Percentiles rank a stretch among this genome's conserved stretches.
Evolutionary conservation across 345 rosid genomes (phyloP).

Genomic region (Populus simonii): DNA sequence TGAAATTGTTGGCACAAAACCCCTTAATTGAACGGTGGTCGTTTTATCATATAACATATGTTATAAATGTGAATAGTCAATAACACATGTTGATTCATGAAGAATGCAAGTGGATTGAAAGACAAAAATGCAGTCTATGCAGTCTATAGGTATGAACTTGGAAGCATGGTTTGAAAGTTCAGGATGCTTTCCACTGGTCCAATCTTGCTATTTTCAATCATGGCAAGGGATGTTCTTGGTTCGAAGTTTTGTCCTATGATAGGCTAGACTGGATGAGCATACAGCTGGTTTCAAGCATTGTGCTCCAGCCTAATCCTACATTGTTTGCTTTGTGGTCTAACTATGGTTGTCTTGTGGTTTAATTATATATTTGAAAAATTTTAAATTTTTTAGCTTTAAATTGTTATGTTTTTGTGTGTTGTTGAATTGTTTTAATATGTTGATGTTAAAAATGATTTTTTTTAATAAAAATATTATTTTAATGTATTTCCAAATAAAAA

Average conservation of each 20-base stretch:
- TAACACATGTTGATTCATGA: background rate
- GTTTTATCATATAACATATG: background rate
- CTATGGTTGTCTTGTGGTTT: background rate
- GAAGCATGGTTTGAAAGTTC: background rate
- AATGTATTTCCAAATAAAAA: too few species aligned
- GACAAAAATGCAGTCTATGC: background rate
- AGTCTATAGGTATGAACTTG: background rate
- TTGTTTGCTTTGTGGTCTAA: background rate
- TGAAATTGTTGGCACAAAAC: too few species aligned
- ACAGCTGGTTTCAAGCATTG: background rate
- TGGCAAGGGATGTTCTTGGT: background rate
- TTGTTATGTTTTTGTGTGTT: too few species aligned
- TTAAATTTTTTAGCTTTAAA: too few species aligned
- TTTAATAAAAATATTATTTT: accelerated
- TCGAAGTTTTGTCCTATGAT: background rate
- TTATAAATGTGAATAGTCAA: background rate
- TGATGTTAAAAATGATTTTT: too few species aligned
- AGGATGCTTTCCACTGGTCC: background rate
- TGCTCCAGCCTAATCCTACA: background rate
- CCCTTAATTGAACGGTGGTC: background rate
- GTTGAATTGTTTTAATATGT: too few species aligned
- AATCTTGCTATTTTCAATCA: background rate
- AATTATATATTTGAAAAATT: too few species aligned
- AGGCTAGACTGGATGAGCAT: background rate
- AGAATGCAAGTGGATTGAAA: background rate